A percentile compares a stretch with the other conserved stretches of the same genome.
Conservation (phyloP, 345 rosid genomes). For the Ceriops decandra region DNA sequence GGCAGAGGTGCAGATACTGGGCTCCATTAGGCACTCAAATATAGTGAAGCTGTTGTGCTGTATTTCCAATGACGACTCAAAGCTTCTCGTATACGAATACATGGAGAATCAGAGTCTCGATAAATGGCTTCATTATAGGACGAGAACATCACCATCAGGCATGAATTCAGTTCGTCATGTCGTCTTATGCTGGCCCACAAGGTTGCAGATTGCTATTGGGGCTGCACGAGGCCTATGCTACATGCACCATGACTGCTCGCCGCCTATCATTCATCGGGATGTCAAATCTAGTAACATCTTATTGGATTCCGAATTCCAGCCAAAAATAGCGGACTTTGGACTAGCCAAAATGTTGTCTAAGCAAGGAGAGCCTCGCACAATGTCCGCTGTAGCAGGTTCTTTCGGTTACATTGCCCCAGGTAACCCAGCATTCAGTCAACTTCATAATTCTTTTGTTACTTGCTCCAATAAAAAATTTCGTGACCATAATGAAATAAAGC, state of each 20-base stretch:
- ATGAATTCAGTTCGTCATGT: constrained; percentile 18
- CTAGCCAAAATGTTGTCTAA: constrained; percentile 66
- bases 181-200: constrained; percentile 54
- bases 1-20: constrained; percentile 75
- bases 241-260: constrained; percentile 81
- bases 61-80: constrained; percentile 73
- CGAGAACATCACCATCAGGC: constrained; percentile 23
- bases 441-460: not conserved
- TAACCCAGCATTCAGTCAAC: constrained; percentile 20
- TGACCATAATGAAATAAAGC: not conserved
- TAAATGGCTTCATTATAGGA: constrained; percentile 72
- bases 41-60: constrained; percentile 86
- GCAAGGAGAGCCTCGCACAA: constrained; percentile 60
- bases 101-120: constrained; percentile 85
- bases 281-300: constrained; percentile 86
- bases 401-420: constrained; percentile 92
- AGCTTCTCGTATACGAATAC: constrained; percentile 90
- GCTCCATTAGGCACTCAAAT: constrained; percentile 73
- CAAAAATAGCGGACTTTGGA: constrained; percentile 89
- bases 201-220: constrained; percentile 75
- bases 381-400: constrained; percentile 91
- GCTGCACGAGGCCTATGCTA: constrained; percentile 84
- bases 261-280: constrained; percentile 79
- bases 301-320: constrained; percentile 67
- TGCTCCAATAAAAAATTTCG: not conserved